Base-by-base conservation (phyloP, 139 green algal genomes). In the Parachlorella kessleri region DNA sequence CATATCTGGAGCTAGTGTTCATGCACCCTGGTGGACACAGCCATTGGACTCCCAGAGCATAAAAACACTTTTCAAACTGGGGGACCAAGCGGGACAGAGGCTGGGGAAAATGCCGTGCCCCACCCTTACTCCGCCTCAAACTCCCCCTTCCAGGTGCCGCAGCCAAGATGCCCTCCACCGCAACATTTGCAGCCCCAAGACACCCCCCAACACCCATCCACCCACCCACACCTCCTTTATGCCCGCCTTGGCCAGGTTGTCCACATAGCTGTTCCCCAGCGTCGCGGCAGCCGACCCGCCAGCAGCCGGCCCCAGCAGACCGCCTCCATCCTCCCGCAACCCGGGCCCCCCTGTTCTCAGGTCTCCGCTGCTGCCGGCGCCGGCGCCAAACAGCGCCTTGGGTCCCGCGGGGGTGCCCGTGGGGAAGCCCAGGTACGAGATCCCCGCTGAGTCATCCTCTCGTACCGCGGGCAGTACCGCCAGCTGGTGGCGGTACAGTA, bases 221-320 rank as follows among this genome's bases (percentile, higher is more conserved):
- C n/a, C n/a, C n/a, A n/a, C 35, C 42, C 66, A 10, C 66, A 91
- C 86, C 86, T 90, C 86, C 32, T 83, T 76, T 69, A 96, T 91
- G 39, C 86, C 87, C 63, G 90, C 74, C 63, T 89, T 91, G 3
- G 69, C 72, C 39, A 96, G 81, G 68, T 93, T 88, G 35, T 95
- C 83, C 35, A 97, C 28, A 77, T 93, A 97, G 77, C 85, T 88
- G 83, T 92, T 95, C 36, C 85, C 92, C 1, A 97, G 76, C 3
- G 85, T 82, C 1, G 85, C 86, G 8, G 85, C 67, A 10, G 63
- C 40, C 67, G 63, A 10, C 63, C 40, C 41, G 65, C 73, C 55
- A 55, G 48, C 81, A 40, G 59, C 77, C 48, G 53, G 68, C 78
- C 10, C 35, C 76, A 76, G 39, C 66, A 30, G 35, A 74, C 9